phyloP scores from a whole-genome alignment of 177 flowering plant genomes.

The Vitis hybrid region DNA sequence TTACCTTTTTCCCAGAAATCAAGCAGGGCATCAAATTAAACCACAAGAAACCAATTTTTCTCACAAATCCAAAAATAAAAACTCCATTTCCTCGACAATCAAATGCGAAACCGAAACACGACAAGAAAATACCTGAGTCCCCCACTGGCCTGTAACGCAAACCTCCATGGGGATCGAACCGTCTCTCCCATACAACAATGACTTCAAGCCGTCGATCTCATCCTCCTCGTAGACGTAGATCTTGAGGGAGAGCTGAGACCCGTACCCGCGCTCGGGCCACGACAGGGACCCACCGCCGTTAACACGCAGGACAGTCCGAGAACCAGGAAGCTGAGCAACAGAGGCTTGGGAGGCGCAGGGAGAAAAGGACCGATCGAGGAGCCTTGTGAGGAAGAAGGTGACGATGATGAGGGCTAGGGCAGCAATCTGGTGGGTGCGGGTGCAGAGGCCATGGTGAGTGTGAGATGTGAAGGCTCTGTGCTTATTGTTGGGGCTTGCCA shows the following conservation, averaged over 20 bases:
- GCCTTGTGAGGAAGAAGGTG: slow-evolving; percentile 79
- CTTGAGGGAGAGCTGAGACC: slow-evolving; percentile 52
- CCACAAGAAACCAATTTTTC: too few species aligned
- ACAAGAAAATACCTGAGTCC: slow-evolving; percentile 64
- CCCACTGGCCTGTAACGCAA: slow-evolving; percentile 96
- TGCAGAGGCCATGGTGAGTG: slow-evolving; percentile 41
- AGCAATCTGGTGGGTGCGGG: slow-evolving; percentile 76
- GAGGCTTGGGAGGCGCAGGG: slow-evolving; percentile 17
- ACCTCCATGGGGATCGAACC: slow-evolving; percentile 52
- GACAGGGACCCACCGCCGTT: slow-evolving; percentile 27
- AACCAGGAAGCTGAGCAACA: slow-evolving; percentile 4
- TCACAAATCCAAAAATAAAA: background rate
- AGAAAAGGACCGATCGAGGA: slow-evolving; percentile 40
- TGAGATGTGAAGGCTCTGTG: slow-evolving; percentile 18
- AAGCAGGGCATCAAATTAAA: too few species aligned
- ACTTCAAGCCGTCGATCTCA: slow-evolving; percentile 75
- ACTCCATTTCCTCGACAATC: background rate
- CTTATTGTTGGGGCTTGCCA: slow-evolving; percentile 34
- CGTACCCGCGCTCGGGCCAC: slow-evolving; percentile 72
- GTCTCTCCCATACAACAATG: slow-evolving; percentile 71
- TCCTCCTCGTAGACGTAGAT: slow-evolving; percentile 84
- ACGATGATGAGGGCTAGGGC: slow-evolving; percentile 57
- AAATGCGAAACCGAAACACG: background rate
- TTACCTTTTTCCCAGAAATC: too few species aligned
- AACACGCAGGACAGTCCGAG: slow-evolving; percentile 1